Evolutionary conservation across 371 early-diverging fungal genomes (phyloP).

Genomic region (Syncephalis fuscata): DNA sequence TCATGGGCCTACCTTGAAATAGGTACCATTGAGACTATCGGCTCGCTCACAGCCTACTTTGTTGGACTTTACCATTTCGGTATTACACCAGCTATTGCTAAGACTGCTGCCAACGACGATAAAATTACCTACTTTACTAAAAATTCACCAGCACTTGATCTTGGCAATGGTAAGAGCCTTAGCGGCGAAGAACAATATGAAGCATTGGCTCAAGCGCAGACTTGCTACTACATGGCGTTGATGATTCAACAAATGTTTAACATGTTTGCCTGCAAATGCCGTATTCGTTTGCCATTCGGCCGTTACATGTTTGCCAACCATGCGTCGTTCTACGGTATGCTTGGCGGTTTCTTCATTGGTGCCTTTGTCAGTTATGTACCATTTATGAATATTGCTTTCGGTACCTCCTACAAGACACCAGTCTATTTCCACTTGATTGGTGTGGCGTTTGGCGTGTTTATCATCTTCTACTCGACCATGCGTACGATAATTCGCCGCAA

Average conservation of each 20-base stretch:
- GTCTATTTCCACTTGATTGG: constrained; percentile 63
- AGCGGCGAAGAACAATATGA: constrained; percentile 28
- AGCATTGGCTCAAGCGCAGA: constrained; percentile 47
- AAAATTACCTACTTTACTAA: constrained; percentile 24
- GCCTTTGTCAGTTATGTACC: constrained; percentile 66
- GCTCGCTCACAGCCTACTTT: constrained; percentile 57
- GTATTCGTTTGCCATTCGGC: constrained; percentile 57
- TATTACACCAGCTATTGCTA: constrained; percentile 11
- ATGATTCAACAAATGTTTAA: constrained; percentile 84
- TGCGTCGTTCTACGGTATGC: constrained; percentile 41
- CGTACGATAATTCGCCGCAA: constrained; percentile 39
- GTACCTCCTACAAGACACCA: constrained; percentile 36
- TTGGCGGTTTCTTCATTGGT: constrained; percentile 39
- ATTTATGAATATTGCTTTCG: constrained; percentile 54
- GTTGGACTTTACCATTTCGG: constrained; percentile 33
- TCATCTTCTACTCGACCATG: constrained; percentile 52
- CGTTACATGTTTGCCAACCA: constrained; percentile 65
- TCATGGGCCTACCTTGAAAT: constrained; percentile 77
- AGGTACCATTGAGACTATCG: constrained; percentile 66
- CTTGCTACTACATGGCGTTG: constrained; percentile 59
- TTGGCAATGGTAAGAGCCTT: constrained; percentile 16
- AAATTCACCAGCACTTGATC: constrained; percentile 21
- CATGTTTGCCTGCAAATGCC: constrained; percentile 79
- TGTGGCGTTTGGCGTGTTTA: constrained; percentile 52
- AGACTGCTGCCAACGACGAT: background rate